A percentile compares a stretch with the other conserved stretches of the same genome.
phyloP scores from a whole-genome alignment of 306 rosid species.

The apple (Malus domestica) region ASM211411v1 NC_041804.1:6859001-6859500 shows the following conservation, averaged over 20 bases:
- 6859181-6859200: neutral
- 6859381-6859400: slow-evolving; percentile 58
- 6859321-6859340: slow-evolving; percentile 96
- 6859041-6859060: slow-evolving; percentile 97
- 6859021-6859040: slow-evolving; percentile 36
- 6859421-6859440: slow-evolving; percentile 30
- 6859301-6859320: slow-evolving; percentile 77
- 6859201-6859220: neutral
- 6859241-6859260: neutral
- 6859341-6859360: slow-evolving; percentile 81
- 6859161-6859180: slow-evolving; percentile 71
- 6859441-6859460: neutral
- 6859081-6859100: slow-evolving; percentile 93
- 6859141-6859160: slow-evolving; percentile 73
- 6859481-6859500: slow-evolving; percentile 5
- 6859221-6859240: neutral
- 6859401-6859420: slow-evolving; percentile 61
- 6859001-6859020: neutral
- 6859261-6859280: slow-evolving; percentile 79
- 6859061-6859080: slow-evolving; percentile 95
- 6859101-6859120: slow-evolving; percentile 78
- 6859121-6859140: slow-evolving; percentile 54
- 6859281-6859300: slow-evolving; percentile 88
- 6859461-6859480: slow-evolving; percentile 5
- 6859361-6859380: slow-evolving; percentile 92